Base-by-base conservation (phyloP, 306 rosid genomes). In the Vicia faba region DNA sequence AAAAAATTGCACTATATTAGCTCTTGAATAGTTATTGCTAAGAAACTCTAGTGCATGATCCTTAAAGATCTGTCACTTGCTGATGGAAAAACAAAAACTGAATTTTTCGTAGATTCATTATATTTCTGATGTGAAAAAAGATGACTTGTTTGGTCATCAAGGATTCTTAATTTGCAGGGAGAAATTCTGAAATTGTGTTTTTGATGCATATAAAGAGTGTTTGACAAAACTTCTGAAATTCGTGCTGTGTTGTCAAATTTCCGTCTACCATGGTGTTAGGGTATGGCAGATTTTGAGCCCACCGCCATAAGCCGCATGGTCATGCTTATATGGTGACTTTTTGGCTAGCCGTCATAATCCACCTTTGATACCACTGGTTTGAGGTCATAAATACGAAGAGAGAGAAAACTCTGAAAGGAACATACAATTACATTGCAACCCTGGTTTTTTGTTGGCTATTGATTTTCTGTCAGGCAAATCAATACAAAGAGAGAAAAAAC, bases 1-100 rank as follows among this genome's bases (percentile, higher is more conserved):
- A 4, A 39, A n/a, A 44, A 54, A 38, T 46, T 26, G 26, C 48
- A 75, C 44, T n/a, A 43, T 16, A 70, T 76, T 68, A 85, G 80
- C 25, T 65, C 68, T 69, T 75, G 40, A 49, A 55, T 25, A 54
- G 48, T 41, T 26, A 66, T 14, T 35, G 40, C 70, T 38, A 46
- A 41, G 50, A 53, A 71, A 64, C 28, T 66, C 11, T 12, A 15
- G 11, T 45, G 41, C 67, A 45, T 14, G 41, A 25, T 15, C 59
- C 43, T 57, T 64, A 56, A 63, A 63, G 41, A 66, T 61, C 28
- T 45, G 10, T 56, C 8, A 11, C 65, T 61, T 7, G 20, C 64
- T 50, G 66, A 56, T 39, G 39, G 55, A 57, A 63, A 28, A 11
- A 15, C 40, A 57, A 15, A 63, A 46, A 13, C 28, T n/a, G 8